Evolutionary conservation across 2,329 filamentous ascomycete genomes (phyloP), one percentile per base, ranked within the genome.

Genomic region (Aaosphaeria pasadenensis): DNA sequence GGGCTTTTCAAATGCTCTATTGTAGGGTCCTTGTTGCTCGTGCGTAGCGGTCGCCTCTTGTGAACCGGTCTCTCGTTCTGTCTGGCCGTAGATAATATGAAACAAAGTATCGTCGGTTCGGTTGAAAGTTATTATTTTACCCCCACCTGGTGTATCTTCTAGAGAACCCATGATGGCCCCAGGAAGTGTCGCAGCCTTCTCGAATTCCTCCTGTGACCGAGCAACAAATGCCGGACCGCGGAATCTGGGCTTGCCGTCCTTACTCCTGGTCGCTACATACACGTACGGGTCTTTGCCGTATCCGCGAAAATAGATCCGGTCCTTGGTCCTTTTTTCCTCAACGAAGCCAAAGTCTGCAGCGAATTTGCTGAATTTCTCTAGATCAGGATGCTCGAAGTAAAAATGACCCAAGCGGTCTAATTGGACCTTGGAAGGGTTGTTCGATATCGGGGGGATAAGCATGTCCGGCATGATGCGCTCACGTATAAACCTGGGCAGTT

Each of bases 211-310:
- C 53, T 77, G 64, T 2, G 73, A 74, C 51, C 78, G 76, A 30
- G 82, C 81, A 5, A 73, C 76, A 48, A 79, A 84, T 1, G 73
- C 79, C 0, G 73, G 71, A 6, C 81, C 81, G 7, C 72, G 72
- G 58, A 84, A 85, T 42, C 69, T 76, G 3, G 17, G 17, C 28
- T 46, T 62, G 60, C 73, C 64, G 4, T 74, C 71, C 43, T 69
- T 70, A 48, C 70, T 11, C 17, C 17, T 24, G 17, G 17, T 24
- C 17, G 17, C 17, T 24, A 24, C 17, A 28, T 83, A 69, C 5
- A 81, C 65, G 59, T 78, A 82, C 2, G 79, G 79, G 53, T 83
- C 80, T 5, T 64, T 67, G 17, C 81, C 80, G 58, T 82, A 83
- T 13, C 81, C 81, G 30, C 79, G 74, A 58, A 77, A 82, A 64